Evolutionary conservation across 1,139 yeast species (phyloP).

Genomic region (Taiozyma sp.): DNA sequence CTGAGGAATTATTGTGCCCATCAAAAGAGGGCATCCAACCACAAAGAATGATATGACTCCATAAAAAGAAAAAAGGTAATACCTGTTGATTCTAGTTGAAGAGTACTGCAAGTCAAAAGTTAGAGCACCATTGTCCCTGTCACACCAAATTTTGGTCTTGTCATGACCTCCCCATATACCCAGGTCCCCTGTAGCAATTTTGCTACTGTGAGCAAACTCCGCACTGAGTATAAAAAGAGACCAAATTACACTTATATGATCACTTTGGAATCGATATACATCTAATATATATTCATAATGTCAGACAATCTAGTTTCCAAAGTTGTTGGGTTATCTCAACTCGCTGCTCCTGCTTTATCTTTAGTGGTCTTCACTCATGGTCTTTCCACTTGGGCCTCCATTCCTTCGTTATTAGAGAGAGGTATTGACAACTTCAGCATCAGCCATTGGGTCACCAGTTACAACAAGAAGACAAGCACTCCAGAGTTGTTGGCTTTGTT

Average conservation of each 20-base stretch:
- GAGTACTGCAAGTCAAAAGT: too few species aligned
- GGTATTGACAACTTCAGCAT: slow-evolving; percentile 11
- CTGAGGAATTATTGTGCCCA: too few species aligned
- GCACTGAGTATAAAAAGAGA: neutral
- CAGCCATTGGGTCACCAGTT: slow-evolving; percentile 12
- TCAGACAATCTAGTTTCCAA: slow-evolving; percentile 4
- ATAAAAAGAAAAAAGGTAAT: too few species aligned
- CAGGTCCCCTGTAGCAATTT: neutral
- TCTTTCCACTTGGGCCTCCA: slow-evolving; percentile 12
- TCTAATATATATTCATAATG: neutral
- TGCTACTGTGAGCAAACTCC: neutral
- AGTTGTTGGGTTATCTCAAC: slow-evolving; percentile 14
- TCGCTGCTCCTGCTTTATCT: slow-evolving; percentile 14
- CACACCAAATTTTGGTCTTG: neutral
- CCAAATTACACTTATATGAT: neutral
- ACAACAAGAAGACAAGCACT: slow-evolving; percentile 6
- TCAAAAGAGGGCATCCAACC: too few species aligned
- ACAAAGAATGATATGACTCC: too few species aligned
- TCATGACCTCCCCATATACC: neutral
- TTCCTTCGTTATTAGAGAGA: slow-evolving; percentile 12
- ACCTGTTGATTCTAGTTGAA: too few species aligned
- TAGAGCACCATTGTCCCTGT: neutral
- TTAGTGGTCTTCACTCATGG: slow-evolving; percentile 12
- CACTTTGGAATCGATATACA: too few species aligned
- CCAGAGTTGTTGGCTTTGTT: slow-evolving; percentile 6